Conservation (phyloP, 1,284 basidiomycete species). For the Melanopsichium pennsylvanicum region DNA sequence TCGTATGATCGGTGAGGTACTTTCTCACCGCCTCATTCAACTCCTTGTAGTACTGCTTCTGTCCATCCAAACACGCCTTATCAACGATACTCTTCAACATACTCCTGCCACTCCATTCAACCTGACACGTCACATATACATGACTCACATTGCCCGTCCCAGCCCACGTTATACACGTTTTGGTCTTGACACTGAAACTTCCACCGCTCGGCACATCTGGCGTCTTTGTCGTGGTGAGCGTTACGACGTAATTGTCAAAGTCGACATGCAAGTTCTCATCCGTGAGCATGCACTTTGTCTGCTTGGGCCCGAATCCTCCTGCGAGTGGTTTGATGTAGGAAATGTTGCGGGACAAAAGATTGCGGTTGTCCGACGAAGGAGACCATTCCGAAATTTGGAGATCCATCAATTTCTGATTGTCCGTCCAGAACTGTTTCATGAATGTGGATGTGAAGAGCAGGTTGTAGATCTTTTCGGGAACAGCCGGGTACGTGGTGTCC, state of each 20-base stretch:
- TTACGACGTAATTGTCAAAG: slow-evolving; percentile 82
- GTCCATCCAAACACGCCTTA: slow-evolving; percentile 89
- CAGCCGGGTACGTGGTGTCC: slow-evolving; percentile 82
- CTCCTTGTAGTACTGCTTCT: slow-evolving; percentile 85
- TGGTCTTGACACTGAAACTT: slow-evolving; percentile 90
- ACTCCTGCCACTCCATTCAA: slow-evolving; percentile 95
- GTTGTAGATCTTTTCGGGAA: slow-evolving; percentile 93
- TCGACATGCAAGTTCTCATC: slow-evolving; percentile 85
- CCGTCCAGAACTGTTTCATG: slow-evolving; percentile 88
- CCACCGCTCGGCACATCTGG: slow-evolving; percentile 93
- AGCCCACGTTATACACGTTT: slow-evolving; percentile 94
- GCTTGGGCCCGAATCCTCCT: slow-evolving; percentile 87
- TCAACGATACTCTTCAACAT: slow-evolving; percentile 98
- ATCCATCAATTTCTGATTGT: slow-evolving; percentile 81
- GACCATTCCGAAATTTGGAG: slow-evolving; percentile 60
- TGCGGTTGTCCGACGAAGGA: slow-evolving; percentile 71
- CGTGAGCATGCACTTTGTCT: slow-evolving; percentile 90
- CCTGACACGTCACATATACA: slow-evolving; percentile 85
- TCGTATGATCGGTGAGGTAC: slow-evolving; percentile 86
- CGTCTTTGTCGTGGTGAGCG: slow-evolving; percentile 87
- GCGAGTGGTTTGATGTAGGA: slow-evolving; percentile 94
- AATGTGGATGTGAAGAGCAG: slow-evolving; percentile 95
- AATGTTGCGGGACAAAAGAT: slow-evolving; percentile 80
- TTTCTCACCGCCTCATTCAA: slow-evolving; percentile 78
- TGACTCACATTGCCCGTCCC: slow-evolving; percentile 75